A percentile compares a stretch with the other conserved stretches of the same genome.
These are phyloP conservation scores for Hymenoscyphus scutula DNA, from an alignment of 2,329 filamentous ascomycete genomes.

Conservation along the genomic window DNA sequence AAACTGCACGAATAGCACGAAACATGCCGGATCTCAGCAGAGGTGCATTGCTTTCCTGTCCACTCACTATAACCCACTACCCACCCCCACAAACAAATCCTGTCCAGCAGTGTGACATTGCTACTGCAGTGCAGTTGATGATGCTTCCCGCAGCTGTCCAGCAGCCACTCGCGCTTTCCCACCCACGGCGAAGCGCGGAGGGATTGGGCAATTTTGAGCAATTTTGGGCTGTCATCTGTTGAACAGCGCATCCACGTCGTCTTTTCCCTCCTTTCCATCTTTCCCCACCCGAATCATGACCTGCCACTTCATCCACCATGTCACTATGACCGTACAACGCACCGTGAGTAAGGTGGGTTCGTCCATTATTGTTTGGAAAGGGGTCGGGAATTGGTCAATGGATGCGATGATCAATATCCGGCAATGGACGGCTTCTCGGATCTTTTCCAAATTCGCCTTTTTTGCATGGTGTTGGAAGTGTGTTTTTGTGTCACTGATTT, in stretches of 20 bases:
- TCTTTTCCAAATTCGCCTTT: not conserved
- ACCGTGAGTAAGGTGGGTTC: constrained; percentile 11
- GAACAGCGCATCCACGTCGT: constrained; percentile 13
- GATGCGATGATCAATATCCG: not conserved
- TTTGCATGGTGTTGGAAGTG: not conserved
- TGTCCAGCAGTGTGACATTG: constrained; percentile 8
- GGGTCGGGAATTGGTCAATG: not conserved
- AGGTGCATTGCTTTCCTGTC: not conserved
- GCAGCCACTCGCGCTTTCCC: not conserved
- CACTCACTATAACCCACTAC: not conserved
- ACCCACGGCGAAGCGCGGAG: not conserved
- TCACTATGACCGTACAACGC: constrained; percentile 12
- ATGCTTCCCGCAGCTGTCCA: constrained; percentile 9
- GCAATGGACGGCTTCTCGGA: not conserved
- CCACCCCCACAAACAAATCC: constrained; percentile 11
- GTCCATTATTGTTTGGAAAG: not conserved
- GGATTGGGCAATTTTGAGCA: constrained; percentile 4
- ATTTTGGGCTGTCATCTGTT: constrained; percentile 15
- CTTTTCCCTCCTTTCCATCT: too few relatives aligned
- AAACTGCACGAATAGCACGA: not conserved
- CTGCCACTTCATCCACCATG: constrained; percentile 13
- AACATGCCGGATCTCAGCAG: not conserved
- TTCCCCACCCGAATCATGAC: constrained; percentile 9
- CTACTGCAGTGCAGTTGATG: not conserved
- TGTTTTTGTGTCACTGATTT: too few relatives aligned